phyloP scores from a whole-genome alignment of 2,329 filamentous ascomycete genomes.

The Rhinocladiella similis region DNA sequence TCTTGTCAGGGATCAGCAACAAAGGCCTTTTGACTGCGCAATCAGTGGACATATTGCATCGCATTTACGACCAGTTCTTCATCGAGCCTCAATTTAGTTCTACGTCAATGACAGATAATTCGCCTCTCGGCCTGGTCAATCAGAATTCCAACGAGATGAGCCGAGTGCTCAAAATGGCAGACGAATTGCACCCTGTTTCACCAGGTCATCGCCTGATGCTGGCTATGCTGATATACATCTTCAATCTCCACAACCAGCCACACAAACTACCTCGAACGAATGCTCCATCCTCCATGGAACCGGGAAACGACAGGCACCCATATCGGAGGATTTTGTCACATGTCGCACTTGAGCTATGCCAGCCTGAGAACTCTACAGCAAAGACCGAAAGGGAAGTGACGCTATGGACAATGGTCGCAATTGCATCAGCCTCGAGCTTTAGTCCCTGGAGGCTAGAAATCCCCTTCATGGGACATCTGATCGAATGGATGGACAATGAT shows the following conservation, averaged over 20 bases:
- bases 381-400: constrained; percentile 20
- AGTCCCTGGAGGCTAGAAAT: constrained; percentile 21
- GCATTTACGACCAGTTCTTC: constrained; percentile 13
- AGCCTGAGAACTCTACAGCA: background rate
- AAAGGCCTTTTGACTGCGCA: constrained; percentile 14
- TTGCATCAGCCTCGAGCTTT: constrained; percentile 16
- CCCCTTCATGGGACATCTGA: constrained; percentile 24
- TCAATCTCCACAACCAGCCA: constrained; percentile 21
- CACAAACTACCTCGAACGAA: background rate
- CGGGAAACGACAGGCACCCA: background rate
- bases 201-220: constrained; percentile 13
- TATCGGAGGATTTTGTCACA: constrained; percentile 15
- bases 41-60: constrained; percentile 13
- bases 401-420: constrained; percentile 20
- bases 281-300: background rate
- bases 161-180: constrained; percentile 13
- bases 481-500: constrained; percentile 20
- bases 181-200: constrained; percentile 3
- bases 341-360: constrained; percentile 14
- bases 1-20: constrained; percentile 10
- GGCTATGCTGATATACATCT: constrained; percentile 20
- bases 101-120: background rate
- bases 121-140: background rate
- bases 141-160: constrained; percentile 15
- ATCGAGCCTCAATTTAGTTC: constrained; percentile 10